Conservation (phyloP, 306 rosid genomes). For the Pyrus pyrifolia region DNA sequence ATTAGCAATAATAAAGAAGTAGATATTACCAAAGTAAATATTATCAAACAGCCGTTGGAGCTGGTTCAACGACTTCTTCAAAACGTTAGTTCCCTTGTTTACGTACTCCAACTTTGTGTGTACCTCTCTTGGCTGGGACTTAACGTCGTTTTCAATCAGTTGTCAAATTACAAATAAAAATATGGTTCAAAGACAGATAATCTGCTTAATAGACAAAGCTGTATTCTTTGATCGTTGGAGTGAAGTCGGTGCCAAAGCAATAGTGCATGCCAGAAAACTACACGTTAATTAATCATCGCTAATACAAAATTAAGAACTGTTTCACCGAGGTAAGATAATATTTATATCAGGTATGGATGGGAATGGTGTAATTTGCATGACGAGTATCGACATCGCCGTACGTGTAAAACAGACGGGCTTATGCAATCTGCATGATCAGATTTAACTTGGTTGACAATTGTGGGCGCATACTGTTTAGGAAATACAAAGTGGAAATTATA, state of each 20-base stretch:
- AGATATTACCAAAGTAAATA: background rate
- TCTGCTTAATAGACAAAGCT: background rate
- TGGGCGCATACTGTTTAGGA: too few relatives aligned
- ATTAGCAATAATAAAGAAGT: background rate
- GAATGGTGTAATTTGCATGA: background rate
- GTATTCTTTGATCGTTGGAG: background rate
- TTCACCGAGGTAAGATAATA: background rate
- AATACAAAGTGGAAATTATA: too few relatives aligned
- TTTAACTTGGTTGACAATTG: too few relatives aligned
- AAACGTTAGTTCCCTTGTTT: background rate
- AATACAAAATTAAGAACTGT: background rate
- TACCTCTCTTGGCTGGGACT: too few relatives aligned
- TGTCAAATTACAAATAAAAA: background rate
- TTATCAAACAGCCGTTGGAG: background rate
- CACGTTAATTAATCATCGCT: background rate
- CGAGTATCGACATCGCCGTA: background rate
- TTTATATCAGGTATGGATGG: too few relatives aligned
- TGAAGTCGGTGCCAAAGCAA: background rate
- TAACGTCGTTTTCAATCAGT: background rate
- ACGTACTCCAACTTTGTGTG: background rate
- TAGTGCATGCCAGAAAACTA: background rate
- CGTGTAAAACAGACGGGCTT: too few relatives aligned
- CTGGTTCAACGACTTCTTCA: slow-evolving; percentile 8
- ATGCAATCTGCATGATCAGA: too few relatives aligned
- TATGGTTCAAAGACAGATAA: background rate